Base-by-base conservation (phyloP, 176 grass and related monocot genomes). In the Melocanna baccifera region DNA sequence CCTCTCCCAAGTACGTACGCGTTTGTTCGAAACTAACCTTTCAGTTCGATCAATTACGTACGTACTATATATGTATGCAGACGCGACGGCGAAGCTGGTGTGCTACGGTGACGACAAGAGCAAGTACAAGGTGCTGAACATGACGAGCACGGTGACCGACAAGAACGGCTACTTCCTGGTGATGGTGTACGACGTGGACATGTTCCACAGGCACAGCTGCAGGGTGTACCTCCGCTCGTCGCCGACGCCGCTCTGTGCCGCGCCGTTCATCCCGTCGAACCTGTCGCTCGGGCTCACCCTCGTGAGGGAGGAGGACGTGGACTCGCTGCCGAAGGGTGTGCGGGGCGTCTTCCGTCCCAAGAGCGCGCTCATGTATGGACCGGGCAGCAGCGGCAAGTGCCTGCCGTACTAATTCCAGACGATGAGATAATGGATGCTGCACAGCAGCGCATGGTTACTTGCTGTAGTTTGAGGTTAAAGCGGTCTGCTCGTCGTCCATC, bases 31-130 rank as follows among this genome's bases (percentile, higher is more conserved):
- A 48, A 48, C 1, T 48, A 16, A 15, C 47, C 14, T 48, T 15
- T 48, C 47, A 13, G 13, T 48, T 48, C 4, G 47, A 48, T 48
- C n/a, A n/a, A n/a, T n/a, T n/a, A n/a, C n/a, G n/a, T n/a, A n/a
- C n/a, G n/a, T n/a, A n/a, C n/a, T n/a, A n/a, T n/a, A n/a, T n/a
- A n/a, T n/a, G n/a, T n/a, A 3, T 4, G 55, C 78, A 90, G 88
- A 86, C 10, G 88, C 88, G 78, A 90, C 88, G 78, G 88, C 78
- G 65, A 34, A 78, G 71, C 56, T 90, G 64, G 88, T 90, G 71
- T 90, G 88, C 78, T 77, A 90, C 72, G 83, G 82, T 26, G n/a
- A n/a, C n/a, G n/a, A n/a, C n/a, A n/a, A n/a, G n/a, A n/a, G n/a
- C n/a, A n/a, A n/a, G n/a, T n/a, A 90, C 37, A 39, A 39, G 1